phyloP scores from a whole-genome alignment of 2,329 filamentous ascomycete species.

The Exophiala mesophila region DNA sequence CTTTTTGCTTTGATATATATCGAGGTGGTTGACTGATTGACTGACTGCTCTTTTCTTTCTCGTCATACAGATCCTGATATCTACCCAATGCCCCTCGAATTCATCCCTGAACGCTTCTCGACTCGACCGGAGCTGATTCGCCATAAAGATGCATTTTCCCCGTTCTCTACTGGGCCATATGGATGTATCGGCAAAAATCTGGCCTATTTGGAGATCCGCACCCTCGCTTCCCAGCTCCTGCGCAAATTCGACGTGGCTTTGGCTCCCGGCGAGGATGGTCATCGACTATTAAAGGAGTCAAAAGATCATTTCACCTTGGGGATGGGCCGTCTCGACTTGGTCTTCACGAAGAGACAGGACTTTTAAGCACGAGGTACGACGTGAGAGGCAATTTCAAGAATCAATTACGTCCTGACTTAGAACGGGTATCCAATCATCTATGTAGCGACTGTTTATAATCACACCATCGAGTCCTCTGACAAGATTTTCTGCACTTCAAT shows the following conservation, averaged over 20 bases:
- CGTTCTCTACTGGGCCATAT: slow-evolving; percentile 32
- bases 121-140: slow-evolving; percentile 31
- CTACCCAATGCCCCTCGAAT: slow-evolving; percentile 22
- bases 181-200: slow-evolving; percentile 31
- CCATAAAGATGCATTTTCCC: slow-evolving; percentile 30
- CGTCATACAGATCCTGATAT: slow-evolving; percentile 16
- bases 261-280: slow-evolving; percentile 26
- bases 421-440: no score
- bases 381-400: no score
- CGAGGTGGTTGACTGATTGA: no score
- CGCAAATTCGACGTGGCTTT: slow-evolving; percentile 28
- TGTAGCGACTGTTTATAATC: no score
- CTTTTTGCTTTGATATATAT: not conserved
- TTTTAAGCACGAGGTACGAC: no score
- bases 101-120: slow-evolving; percentile 39
- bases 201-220: slow-evolving; percentile 29
- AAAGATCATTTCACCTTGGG: slow-evolving; percentile 22
- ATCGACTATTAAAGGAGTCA: slow-evolving; percentile 13
- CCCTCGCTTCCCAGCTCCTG: slow-evolving; percentile 23
- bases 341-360: slow-evolving; percentile 1
- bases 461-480: not conserved
- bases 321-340: slow-evolving; percentile 3
- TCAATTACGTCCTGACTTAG: no score
- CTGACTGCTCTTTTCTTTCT: slow-evolving; percentile 2
- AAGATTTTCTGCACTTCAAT: slow-evolving; percentile 18